Evolutionary conservation across 2,329 filamentous ascomycete genomes (phyloP).

Genomic region (Monosporascus sp.): DNA sequence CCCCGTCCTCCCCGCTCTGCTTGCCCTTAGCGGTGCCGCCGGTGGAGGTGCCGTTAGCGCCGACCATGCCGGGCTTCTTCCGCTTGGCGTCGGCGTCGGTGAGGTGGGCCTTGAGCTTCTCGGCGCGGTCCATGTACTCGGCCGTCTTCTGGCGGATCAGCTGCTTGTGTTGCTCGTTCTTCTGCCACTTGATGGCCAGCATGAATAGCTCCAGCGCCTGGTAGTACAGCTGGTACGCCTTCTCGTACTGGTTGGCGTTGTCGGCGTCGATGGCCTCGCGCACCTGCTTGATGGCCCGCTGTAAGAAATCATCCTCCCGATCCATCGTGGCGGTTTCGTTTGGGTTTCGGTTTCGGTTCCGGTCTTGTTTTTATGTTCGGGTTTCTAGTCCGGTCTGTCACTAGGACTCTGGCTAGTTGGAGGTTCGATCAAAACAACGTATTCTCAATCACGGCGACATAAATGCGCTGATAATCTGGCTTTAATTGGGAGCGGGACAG

Average conservation of each 20-base stretch:
- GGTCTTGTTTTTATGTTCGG: not conserved
- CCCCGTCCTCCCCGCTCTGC: slow-evolving; percentile 42
- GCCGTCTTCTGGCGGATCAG: slow-evolving; percentile 93
- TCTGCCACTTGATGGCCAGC: slow-evolving; percentile 99
- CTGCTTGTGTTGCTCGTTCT: slow-evolving; percentile 94
- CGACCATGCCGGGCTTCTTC: slow-evolving; percentile 67
- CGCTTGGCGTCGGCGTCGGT: slow-evolving; percentile 65
- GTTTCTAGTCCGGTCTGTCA: not conserved
- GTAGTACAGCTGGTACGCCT: slow-evolving; percentile 95
- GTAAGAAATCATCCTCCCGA: slow-evolving; percentile 67
- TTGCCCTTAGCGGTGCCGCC: slow-evolving; percentile 59
- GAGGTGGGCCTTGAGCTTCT: slow-evolving; percentile 93
- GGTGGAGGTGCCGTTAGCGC: slow-evolving; percentile 63
- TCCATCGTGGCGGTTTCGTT: slow-evolving; percentile 36
- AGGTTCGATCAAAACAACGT: not conserved
- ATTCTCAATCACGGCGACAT: not conserved
- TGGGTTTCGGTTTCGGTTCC: slow-evolving; percentile 83
- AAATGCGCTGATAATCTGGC: not conserved
- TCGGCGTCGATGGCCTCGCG: slow-evolving; percentile 97
- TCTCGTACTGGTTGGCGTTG: slow-evolving; percentile 92
- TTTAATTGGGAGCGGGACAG: not conserved
- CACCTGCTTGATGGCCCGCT: slow-evolving; percentile 91
- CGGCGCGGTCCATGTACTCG: slow-evolving; percentile 97
- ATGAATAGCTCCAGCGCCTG: slow-evolving; percentile 95
- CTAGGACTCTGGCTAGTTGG: not conserved